A percentile compares a stretch with the other conserved stretches of the same genome.
These are phyloP conservation scores for Candida adriatica DNA, from an alignment of 805 yeast genomes.

Conservation along the genomic window DNA sequence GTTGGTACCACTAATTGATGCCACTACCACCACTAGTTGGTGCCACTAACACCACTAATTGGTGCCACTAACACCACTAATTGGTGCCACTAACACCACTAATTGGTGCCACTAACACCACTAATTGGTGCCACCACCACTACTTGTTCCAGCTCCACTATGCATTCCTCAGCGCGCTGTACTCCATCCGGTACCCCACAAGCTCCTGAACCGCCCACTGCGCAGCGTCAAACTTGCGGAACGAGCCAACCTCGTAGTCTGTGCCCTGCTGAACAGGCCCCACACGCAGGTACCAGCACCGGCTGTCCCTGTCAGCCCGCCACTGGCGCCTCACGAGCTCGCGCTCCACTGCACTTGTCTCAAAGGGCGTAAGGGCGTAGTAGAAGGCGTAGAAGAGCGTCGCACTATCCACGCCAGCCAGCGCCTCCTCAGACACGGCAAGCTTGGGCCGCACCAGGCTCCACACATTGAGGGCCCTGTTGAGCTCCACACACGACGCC, in stretches of 20 bases:
- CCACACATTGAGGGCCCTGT: slow-evolving; percentile 80
- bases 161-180: too few species aligned
- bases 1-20: too few species aligned
- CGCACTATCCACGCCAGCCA: slow-evolving; percentile 11
- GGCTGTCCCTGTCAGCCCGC: slow-evolving; percentile 55
- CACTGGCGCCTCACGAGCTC: slow-evolving; percentile 78
- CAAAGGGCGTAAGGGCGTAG: slow-evolving; percentile 62
- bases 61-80: too few species aligned
- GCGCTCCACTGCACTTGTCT: slow-evolving; percentile 66
- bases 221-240: slow-evolving; percentile 19
- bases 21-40: too few species aligned
- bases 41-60: too few species aligned
- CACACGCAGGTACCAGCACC: slow-evolving; percentile 73
- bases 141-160: too few species aligned
- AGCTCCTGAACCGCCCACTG: slow-evolving; percentile 10
- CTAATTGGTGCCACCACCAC: too few species aligned
- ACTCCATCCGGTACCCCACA: slow-evolving; percentile 12
- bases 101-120: too few species aligned
- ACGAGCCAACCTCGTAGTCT: slow-evolving; percentile 10
- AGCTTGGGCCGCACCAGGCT: slow-evolving; percentile 66
- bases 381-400: slow-evolving; percentile 81
- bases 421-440: neutral
- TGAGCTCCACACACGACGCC: slow-evolving; percentile 71
- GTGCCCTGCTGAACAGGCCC: slow-evolving; percentile 5
- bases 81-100: too few species aligned